Conservation (phyloP, 2,329 filamentous ascomycete genomes). For the Phialemonium atrogriseum region DNA sequence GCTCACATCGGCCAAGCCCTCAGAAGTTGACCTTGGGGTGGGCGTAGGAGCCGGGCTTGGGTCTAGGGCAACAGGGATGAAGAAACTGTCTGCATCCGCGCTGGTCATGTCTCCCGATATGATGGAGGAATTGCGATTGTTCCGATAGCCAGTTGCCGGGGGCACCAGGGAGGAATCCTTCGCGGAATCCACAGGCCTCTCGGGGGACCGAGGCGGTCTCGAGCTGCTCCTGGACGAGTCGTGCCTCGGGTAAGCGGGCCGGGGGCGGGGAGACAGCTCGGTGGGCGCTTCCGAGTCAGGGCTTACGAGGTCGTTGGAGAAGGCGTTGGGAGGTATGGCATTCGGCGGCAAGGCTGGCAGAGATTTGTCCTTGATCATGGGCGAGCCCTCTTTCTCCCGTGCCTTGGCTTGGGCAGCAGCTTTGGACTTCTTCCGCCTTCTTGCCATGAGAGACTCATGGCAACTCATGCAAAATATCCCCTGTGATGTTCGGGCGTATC, state of each 20-base stretch:
- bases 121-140: slow-evolving; percentile 65
- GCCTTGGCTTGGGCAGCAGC: slow-evolving; percentile 52
- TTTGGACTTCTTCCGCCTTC: slow-evolving; percentile 79
- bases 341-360: slow-evolving; percentile 82
- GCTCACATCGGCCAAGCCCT: slow-evolving; percentile 32
- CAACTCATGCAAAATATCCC: slow-evolving; percentile 99
- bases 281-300: slow-evolving; percentile 59
- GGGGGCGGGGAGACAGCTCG: slow-evolving; percentile 59
- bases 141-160: slow-evolving; percentile 69
- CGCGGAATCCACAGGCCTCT: slow-evolving; percentile 33
- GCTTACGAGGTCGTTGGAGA: slow-evolving; percentile 51
- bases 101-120: slow-evolving; percentile 35
- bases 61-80: slow-evolving; percentile 69
- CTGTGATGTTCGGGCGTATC: slow-evolving; percentile 94
- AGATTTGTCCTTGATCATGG: slow-evolving; percentile 80
- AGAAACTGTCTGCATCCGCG: slow-evolving; percentile 58
- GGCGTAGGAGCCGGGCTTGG: slow-evolving; percentile 51
- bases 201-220: slow-evolving; percentile 44
- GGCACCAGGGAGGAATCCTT: slow-evolving; percentile 57
- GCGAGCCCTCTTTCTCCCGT: slow-evolving; percentile 54
- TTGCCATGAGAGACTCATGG: slow-evolving; percentile 92
- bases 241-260: slow-evolving; percentile 38
- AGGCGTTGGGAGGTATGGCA: slow-evolving; percentile 54
- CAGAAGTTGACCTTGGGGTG: slow-evolving; percentile 46
- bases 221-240: slow-evolving; percentile 50